These are phyloP conservation scores for Jacaranda mimosifolia DNA, from an alignment of 257 asterid genomes.

Conservation along the genomic window DNA sequence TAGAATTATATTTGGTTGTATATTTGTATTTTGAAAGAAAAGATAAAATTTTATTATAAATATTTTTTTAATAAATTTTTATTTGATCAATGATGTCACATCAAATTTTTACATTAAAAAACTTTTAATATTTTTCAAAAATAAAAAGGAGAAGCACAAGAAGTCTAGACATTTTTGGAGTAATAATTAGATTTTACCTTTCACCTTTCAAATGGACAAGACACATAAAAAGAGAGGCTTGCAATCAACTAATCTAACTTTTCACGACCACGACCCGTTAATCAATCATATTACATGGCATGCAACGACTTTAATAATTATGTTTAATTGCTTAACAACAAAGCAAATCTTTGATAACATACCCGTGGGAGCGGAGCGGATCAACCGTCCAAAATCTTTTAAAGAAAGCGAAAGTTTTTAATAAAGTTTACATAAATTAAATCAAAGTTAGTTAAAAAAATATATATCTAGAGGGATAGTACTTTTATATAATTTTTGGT, in stretches of 20 bases:
- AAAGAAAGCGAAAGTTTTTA: no score
- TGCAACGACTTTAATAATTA: constrained; percentile 46
- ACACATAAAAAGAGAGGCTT: background rate
- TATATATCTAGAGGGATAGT: no score
- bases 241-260: constrained; percentile 19
- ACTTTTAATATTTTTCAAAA: background rate
- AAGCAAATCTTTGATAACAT: constrained; percentile 40
- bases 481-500: no score
- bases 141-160: background rate
- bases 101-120: background rate
- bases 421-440: no score
- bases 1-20: no score
- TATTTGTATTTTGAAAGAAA: no score
- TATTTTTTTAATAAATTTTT: no score
- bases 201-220: background rate
- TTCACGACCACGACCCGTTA: constrained; percentile 7
- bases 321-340: constrained; percentile 51
- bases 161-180: background rate
- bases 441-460: no score
- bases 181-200: background rate
- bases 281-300: constrained; percentile 34
- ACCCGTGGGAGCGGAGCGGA: no score
- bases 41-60: no score
- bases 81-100: no score
- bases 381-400: no score